Evolutionary conservation across 169 alveolate genomes (phyloP), one percentile per base, ranked within the genome.

Genomic region (Eimeria nieschulzi): DNA sequence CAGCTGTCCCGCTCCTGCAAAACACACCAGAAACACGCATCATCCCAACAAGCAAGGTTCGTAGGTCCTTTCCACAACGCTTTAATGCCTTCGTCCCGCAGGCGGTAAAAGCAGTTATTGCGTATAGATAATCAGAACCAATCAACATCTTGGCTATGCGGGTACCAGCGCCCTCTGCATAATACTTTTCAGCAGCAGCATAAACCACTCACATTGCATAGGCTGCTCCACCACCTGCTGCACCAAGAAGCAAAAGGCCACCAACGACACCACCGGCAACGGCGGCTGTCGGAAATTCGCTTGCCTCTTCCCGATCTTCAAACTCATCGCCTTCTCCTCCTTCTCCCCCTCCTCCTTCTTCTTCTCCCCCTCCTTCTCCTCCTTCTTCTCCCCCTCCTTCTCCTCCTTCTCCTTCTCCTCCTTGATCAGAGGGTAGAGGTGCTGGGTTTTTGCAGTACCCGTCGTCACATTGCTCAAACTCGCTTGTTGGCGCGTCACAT

Each of bases 221-320:
- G 66, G 56, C 63, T 15, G 78, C 90, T 13, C 90, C 93, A 39
- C 88, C 93, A 7, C 90, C 93, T 19, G 93, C 93, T 53, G 93
- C 93, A 26, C 46, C 23, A 9, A 72, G 80, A 26, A 90, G 90
- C 33, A 75, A 7, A 33, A 80, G 61, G 7, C 93, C 93, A 12
- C 93, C 93, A 33, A 76, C 75, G 23, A 90, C 83, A 25, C 93
- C 93, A 9, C 93, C 93, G 53, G 93, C 93, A 39, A 90, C 76
- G 8, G 93, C 90, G 13, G 90, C 93, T 0, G 90, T 59, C 46
- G 84, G 73, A 21, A 46, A 54, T 7, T 84, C 84, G 21, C 64
- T 53, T 7, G 46, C 61, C 78, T 88, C 93, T 9, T 75, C 83
- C 54, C 78, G 75, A 2, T 7, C 19, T 59, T 87, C 80, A 19